A percentile compares a stretch with the other conserved stretches of the same genome.
Conservation (phyloP, 2,329 filamentous ascomycete species). For the Balansia obtecta region DNA sequence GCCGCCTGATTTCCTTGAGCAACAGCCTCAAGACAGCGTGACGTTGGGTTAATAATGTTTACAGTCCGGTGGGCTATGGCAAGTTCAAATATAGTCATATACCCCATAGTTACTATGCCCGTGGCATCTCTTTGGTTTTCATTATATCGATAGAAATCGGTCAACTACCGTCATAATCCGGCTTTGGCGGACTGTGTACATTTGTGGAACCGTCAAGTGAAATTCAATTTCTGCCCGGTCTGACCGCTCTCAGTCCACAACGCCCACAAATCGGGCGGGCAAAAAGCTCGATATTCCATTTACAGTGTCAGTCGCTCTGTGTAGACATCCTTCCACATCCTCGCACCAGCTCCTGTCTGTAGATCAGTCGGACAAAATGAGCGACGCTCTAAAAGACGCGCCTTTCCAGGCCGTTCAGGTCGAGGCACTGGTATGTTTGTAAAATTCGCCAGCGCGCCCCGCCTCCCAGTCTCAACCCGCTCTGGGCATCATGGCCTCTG, state of each 20-base stretch:
- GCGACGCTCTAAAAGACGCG: constrained; percentile 49
- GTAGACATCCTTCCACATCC: constrained; percentile 12
- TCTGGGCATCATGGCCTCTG: constrained; percentile 8
- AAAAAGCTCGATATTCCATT: constrained; percentile 32
- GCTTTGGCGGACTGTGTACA: too few relatives aligned
- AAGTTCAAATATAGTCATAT: too few relatives aligned
- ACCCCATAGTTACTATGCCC: too few relatives aligned
- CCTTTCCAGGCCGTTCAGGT: constrained; percentile 83
- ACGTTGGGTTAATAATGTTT: too few relatives aligned
- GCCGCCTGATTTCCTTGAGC: too few relatives aligned
- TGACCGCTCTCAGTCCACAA: constrained; percentile 30
- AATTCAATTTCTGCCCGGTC: constrained; percentile 20
- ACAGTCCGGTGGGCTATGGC: too few relatives aligned
- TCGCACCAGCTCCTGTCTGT: constrained; percentile 13
- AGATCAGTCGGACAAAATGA: constrained; percentile 33
- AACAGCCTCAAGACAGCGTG: too few relatives aligned
- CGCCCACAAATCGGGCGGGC: constrained; percentile 29
- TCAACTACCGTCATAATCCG: too few relatives aligned
- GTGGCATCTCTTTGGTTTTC: too few relatives aligned
- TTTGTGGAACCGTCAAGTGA: too few relatives aligned
- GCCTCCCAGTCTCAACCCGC: constrained; percentile 19
- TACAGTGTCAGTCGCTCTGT: constrained; percentile 13
- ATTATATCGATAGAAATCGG: too few relatives aligned
- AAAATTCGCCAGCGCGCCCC: constrained; percentile 16
- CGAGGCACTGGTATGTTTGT: constrained; percentile 69